Evolutionary conservation across 345 rosid species (phyloP).

Genomic region (Balakata baccata): DNA sequence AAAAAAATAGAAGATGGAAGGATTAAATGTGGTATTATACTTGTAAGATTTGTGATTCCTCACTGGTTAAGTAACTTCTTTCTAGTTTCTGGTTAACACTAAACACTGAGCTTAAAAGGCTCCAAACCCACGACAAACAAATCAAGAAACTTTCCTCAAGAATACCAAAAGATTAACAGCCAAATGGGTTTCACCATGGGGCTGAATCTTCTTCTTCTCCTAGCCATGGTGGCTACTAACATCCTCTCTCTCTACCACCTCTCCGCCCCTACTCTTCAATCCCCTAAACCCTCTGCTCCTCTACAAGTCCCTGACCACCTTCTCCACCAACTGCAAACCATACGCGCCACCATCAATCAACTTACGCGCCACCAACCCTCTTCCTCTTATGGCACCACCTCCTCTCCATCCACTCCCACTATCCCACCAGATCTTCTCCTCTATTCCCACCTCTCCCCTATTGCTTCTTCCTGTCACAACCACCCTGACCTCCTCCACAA

Average conservation of each 20-base stretch:
- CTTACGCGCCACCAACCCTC: constrained; percentile 74
- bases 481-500: constrained; percentile 81
- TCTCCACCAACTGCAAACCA: constrained; percentile 72
- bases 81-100: too few species aligned
- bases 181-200: constrained; percentile 87
- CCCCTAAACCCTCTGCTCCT: constrained; percentile 47
- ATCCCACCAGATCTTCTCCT: constrained; percentile 77
- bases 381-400: constrained; percentile 20
- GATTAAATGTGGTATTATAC: too few species aligned
- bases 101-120: too few species aligned
- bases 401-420: constrained; percentile 25
- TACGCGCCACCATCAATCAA: constrained; percentile 90
- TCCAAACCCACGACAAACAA: not conserved
- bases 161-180: not conserved
- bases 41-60: too few species aligned
- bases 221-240: constrained; percentile 97
- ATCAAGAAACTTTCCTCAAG: not conserved
- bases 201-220: constrained; percentile 66
- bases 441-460: constrained; percentile 70
- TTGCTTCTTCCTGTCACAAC: constrained; percentile 84
- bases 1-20: too few species aligned
- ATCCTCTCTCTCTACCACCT: constrained; percentile 95
- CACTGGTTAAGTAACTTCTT: too few species aligned
- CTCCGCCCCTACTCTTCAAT: constrained; percentile 60
- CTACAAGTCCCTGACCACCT: constrained; percentile 71